Evolutionary conservation across 768 basidiomycete genomes (phyloP), one percentile per base, ranked within the genome.

Genomic region (Mycena vitilis): DNA sequence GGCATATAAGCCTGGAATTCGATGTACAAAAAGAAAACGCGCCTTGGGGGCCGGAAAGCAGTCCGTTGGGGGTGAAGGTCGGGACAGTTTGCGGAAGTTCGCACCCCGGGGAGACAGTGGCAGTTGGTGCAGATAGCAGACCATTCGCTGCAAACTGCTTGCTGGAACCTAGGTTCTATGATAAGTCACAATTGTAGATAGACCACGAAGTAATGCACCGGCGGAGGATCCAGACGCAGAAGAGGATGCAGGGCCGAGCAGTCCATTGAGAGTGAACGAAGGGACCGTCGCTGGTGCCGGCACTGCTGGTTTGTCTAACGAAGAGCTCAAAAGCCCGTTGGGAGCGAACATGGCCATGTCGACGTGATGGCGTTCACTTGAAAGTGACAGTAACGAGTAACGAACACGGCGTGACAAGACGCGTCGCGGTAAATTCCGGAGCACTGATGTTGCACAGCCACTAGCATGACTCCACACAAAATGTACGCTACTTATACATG

Each of bases 251-350:
- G 64, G 59, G 40, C 68, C 68, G 1, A 69, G 60, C 16, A 65
- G 63, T 34, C 68, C 68, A 22, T 56, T 65, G 38, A 62, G 63
- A 22, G 53, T 53, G 48, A 69, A 69, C 0, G 40, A 37, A n/a
- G 60, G 55, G 18, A 16, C 20, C 13, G 15, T 42, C 38, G 40
- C 42, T 15, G 59, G 37, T 5, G 13, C 22, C 0, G 25, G 20
- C 12, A 59, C 36, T 48, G 16, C 54, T 3, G 47, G 54, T 30
- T 63, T 44, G 58, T 56, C 70, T 11, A 71, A 48, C 22, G 70
- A 48, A 5, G 60, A 30, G 47, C 72, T 74, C 73, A 81, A 64
- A 38, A 81, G 80, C 22, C 80, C 81, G 45, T 76, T 81, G 5
- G 79, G 71, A 18, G 78, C 52, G 62, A 81, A 81, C 34, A 61